Percentiles rank a stretch among this genome's conserved stretches.
Evolutionary conservation across 2,329 filamentous ascomycete species (phyloP).

Genomic region (Colletotrichum sp.): DNA sequence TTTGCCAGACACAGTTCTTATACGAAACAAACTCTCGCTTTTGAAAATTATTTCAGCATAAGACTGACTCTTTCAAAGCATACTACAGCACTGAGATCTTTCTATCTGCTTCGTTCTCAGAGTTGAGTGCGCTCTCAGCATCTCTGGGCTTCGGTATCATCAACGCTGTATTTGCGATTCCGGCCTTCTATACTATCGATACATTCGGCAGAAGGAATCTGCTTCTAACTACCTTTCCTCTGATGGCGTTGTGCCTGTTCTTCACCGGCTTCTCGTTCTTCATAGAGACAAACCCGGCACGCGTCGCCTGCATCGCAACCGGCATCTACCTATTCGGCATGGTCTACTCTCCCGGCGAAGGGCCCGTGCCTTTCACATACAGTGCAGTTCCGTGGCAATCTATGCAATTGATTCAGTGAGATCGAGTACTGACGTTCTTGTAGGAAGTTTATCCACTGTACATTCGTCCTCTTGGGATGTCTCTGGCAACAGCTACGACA

Average conservation of each 20-base stretch:
- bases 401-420: too few species aligned
- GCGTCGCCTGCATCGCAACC: constrained; percentile 49
- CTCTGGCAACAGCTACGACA: constrained; percentile 57
- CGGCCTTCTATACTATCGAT: constrained; percentile 71
- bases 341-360: constrained; percentile 65
- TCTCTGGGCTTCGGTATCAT: constrained; percentile 70
- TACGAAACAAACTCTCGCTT: background rate
- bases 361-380: constrained; percentile 60
- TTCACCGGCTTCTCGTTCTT: constrained; percentile 53
- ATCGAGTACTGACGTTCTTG: too few species aligned
- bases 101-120: constrained; percentile 54
- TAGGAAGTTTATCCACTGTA: constrained; percentile 66
- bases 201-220: constrained; percentile 70
- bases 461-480: constrained; percentile 67
- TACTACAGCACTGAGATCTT: constrained; percentile 70
- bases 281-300: constrained; percentile 40
- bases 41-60: fast-evolving
- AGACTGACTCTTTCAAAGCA: constrained; percentile 30
- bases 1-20: background rate
- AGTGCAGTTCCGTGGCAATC: too few species aligned
- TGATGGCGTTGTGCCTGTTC: constrained; percentile 61
- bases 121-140: constrained; percentile 58
- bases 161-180: constrained; percentile 69
- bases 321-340: constrained; percentile 56
- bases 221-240: constrained; percentile 66